Percentiles rank a stretch among this genome's conserved stretches.
Evolutionary conservation across 2,329 filamentous ascomycete species (phyloP).

Genomic region (Microcyclospora pomicola): DNA sequence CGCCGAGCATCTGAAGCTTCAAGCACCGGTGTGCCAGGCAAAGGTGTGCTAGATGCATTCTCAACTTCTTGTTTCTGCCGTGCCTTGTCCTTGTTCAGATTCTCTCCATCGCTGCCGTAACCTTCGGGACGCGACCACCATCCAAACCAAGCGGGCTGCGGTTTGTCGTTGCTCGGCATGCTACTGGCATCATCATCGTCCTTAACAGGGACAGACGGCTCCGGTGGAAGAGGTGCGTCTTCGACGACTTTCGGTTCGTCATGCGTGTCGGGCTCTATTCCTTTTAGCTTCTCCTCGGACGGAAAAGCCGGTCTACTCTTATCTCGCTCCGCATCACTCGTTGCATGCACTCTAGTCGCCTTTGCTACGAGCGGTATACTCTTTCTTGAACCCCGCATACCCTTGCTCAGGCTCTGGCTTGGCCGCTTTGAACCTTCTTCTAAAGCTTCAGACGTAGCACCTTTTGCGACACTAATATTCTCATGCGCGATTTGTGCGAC

Average conservation of each 20-base stretch:
- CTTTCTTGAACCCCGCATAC: slow-evolving; percentile 33
- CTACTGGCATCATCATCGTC: slow-evolving; percentile 10
- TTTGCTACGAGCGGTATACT: slow-evolving; percentile 31
- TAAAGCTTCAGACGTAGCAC: slow-evolving; percentile 27
- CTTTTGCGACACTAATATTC: slow-evolving; percentile 31
- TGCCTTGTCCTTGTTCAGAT: slow-evolving; percentile 18
- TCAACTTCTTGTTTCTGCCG: slow-evolving; percentile 16
- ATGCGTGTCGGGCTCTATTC: slow-evolving; percentile 6
- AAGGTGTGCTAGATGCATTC: slow-evolving; percentile 28
- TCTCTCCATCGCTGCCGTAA: slow-evolving; percentile 25
- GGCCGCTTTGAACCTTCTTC: slow-evolving; percentile 16
- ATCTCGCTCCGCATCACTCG: slow-evolving; percentile 15
- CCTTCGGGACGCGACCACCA: slow-evolving; percentile 40
- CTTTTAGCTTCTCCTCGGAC: slow-evolving; percentile 15
- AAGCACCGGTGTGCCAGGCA: slow-evolving; percentile 22
- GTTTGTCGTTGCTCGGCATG: slow-evolving; percentile 10
- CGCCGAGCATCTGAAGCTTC: slow-evolving; percentile 1
- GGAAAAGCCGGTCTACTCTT: slow-evolving; percentile 11
- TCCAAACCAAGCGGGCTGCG: slow-evolving; percentile 28
- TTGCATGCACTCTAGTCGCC: slow-evolving; percentile 33
- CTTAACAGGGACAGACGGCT: slow-evolving; percentile 18
- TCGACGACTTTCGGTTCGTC: slow-evolving; percentile 16
- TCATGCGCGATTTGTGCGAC: slow-evolving; percentile 34
- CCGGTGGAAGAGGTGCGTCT: slow-evolving; percentile 32
- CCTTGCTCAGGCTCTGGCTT: slow-evolving; percentile 23